Evolutionary conservation across 202 grass and related monocot genomes (phyloP).

Genomic region (Setaria italica): DNA sequence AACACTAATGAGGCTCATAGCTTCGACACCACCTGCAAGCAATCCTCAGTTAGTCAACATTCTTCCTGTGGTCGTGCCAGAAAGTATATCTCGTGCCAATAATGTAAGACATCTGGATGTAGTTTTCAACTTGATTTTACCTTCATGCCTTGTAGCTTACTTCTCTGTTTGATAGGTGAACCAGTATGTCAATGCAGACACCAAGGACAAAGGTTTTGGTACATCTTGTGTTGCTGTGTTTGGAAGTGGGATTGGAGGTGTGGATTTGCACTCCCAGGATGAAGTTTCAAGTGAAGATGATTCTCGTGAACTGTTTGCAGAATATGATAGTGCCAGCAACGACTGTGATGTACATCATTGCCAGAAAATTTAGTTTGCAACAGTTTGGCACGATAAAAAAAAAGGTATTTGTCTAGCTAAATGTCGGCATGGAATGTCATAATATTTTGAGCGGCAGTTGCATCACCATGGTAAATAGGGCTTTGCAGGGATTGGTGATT

Average conservation of each 20-base stretch:
- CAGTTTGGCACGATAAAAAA: background rate
- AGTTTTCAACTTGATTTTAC: constrained; percentile 6
- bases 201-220: background rate
- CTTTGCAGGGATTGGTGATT: background rate
- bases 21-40: constrained; percentile 59
- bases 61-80: constrained; percentile 54
- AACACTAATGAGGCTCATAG: constrained; percentile 86
- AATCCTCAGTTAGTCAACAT: constrained; percentile 56
- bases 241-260: constrained; percentile 42
- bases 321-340: constrained; percentile 25
- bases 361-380: constrained; percentile 22
- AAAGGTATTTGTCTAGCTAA: background rate
- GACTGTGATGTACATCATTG: constrained; percentile 41
- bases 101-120: constrained; percentile 50
- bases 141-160: constrained; percentile 20
- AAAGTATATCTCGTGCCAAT: constrained; percentile 36
- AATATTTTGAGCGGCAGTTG: constrained; percentile 39
- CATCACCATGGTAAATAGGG: constrained; percentile 26
- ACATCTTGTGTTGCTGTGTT: constrained; percentile 41
- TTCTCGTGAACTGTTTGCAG: constrained; percentile 1
- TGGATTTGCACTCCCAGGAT: constrained; percentile 39
- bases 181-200: constrained; percentile 11
- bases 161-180: constrained; percentile 47
- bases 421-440: background rate
- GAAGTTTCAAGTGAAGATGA: constrained; percentile 33